phyloP scores from a whole-genome alignment of 2,329 filamentous ascomycete species.

The Colletotrichum zoysiae region DNA sequence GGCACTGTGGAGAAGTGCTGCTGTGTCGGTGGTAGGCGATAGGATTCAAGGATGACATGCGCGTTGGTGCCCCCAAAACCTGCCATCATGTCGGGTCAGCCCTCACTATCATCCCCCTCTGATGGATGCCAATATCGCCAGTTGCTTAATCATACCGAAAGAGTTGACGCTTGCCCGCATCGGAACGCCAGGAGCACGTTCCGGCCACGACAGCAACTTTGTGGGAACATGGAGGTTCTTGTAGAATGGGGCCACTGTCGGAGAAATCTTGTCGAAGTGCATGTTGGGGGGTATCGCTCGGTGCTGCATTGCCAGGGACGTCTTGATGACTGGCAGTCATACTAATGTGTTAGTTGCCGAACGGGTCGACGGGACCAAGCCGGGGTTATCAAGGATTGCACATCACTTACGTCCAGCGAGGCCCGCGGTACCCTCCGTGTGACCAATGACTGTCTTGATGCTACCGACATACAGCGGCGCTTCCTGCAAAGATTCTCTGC shows the following conservation, averaged over 20 bases:
- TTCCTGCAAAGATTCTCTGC: not conserved
- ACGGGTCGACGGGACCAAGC: too few species aligned
- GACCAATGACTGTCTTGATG: not conserved
- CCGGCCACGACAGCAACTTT: not conserved
- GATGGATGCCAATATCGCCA: not conserved
- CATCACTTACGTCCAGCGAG: not conserved
- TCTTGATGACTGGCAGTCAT: not conserved
- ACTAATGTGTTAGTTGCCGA: too few species aligned
- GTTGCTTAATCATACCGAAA: not conserved
- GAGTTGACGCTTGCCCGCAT: not conserved
- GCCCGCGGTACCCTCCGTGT: not conserved
- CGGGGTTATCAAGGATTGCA: not conserved
- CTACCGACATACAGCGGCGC: not conserved
- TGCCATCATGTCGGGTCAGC: not conserved
- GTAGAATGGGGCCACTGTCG: not conserved
- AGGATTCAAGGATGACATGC: not conserved
- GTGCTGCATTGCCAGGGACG: not conserved
- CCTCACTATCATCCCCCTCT: too few species aligned
- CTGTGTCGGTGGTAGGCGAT: not conserved
- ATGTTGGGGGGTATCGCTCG: not conserved
- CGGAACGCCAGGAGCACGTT: not conserved
- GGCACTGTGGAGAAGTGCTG: not conserved
- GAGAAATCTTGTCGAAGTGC: not conserved
- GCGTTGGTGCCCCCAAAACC: not conserved
- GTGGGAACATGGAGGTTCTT: not conserved